These are phyloP conservation scores for Porphyrellus cyaneotinctus DNA, from an alignment of 768 basidiomycete species.

Conservation along the genomic window DNA sequence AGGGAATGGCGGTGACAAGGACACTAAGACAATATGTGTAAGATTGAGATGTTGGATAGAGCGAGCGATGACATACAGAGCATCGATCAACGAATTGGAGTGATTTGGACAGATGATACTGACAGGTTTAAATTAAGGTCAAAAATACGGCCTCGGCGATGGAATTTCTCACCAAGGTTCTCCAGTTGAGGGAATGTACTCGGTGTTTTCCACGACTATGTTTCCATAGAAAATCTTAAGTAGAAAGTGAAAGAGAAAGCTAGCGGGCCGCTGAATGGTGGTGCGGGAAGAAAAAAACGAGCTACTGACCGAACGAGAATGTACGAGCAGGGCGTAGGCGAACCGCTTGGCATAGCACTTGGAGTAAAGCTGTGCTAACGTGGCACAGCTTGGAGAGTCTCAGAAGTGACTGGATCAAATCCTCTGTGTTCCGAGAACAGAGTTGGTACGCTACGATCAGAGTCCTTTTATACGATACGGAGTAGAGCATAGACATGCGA, in stretches of 20 bases:
- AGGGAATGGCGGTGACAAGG: constrained; percentile 69
- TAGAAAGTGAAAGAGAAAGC: constrained; percentile 68
- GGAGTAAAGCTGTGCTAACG: constrained; percentile 6
- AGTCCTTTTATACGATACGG: too few species aligned
- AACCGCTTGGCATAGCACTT: constrained; percentile 34
- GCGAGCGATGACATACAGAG: constrained; percentile 51
- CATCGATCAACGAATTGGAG: constrained; percentile 82
- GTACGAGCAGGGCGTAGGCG: constrained; percentile 61
- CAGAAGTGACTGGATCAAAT: too few species aligned
- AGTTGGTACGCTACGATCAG: too few species aligned
- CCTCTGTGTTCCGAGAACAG: too few species aligned
- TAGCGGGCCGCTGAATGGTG: too few species aligned
- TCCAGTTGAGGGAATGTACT: constrained; percentile 69
- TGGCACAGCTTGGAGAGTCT: too few species aligned
- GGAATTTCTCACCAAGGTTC: constrained; percentile 56
- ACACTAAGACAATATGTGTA: constrained; percentile 40
- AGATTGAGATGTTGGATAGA: neutral
- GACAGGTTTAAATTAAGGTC: neutral
- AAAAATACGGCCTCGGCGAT: neutral
- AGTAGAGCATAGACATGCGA: too few species aligned
- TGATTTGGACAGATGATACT: constrained; percentile 88
- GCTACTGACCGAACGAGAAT: constrained; percentile 55
- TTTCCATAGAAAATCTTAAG: constrained; percentile 89
- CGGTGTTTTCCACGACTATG: constrained; percentile 77
- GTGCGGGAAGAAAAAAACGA: neutral